Percentiles rank a stretch among this genome's conserved stretches.
Conservation (phyloP, 495 filamentous ascomycete genomes). For the Parachaetomium inaequale region DNA sequence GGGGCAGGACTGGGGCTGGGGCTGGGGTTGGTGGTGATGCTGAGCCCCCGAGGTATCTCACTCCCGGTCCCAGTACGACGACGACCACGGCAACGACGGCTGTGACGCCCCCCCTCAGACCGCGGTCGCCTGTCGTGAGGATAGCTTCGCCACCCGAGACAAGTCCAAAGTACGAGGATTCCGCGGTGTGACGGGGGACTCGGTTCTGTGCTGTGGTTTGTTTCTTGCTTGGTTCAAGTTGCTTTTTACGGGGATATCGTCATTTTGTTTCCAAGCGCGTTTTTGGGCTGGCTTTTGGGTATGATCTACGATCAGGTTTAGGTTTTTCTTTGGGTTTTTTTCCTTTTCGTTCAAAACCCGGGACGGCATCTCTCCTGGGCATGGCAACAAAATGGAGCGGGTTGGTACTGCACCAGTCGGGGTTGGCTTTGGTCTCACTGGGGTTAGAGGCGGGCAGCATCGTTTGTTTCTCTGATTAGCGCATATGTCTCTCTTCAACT, state of each 20-base stretch:
- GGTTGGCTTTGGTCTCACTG: background rate
- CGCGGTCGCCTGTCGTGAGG: conserved; percentile 22
- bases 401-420: background rate
- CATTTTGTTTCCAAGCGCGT: background rate
- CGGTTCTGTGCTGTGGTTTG: background rate
- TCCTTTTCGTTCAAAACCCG: background rate
- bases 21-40: background rate
- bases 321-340: background rate
- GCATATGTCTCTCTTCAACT: background rate
- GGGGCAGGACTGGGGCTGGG: background rate
- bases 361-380: background rate
- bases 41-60: too few species aligned
- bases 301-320: background rate
- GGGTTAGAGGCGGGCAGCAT: background rate
- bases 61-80: background rate
- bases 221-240: background rate
- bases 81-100: background rate
- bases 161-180: background rate
- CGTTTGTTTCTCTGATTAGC: background rate
- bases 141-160: conserved; percentile 17
- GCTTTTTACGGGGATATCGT: background rate
- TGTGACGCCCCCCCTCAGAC: background rate
- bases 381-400: background rate
- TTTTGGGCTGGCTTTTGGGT: background rate
- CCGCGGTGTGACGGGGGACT: background rate